These are phyloP conservation scores for Elongisporangium prolatum DNA, from an alignment of 352 stramenopile genomes.

Conservation along the genomic window DNA sequence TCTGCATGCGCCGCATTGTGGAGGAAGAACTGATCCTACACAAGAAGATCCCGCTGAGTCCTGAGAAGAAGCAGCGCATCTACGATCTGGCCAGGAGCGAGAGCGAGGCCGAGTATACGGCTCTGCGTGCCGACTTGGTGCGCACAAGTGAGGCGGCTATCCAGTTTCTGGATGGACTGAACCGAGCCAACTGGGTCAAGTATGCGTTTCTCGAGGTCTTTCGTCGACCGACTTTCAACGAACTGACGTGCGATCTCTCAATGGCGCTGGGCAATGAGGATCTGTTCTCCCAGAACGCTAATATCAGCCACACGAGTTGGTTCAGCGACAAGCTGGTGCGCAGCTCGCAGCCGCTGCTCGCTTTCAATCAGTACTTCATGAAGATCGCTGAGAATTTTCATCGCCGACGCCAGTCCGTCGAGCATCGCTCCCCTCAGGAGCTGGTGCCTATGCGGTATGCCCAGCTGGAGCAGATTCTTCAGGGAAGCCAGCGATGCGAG, in stretches of 20 bases:
- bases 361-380: constrained; percentile 72
- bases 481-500: constrained; percentile 74
- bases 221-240: constrained; percentile 65
- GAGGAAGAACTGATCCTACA: constrained; percentile 58
- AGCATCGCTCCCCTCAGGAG: constrained; percentile 43
- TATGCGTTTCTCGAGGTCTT: constrained; percentile 69
- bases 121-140: constrained; percentile 41
- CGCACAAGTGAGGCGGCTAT: constrained; percentile 49
- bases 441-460: constrained; percentile 58
- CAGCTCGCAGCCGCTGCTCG: constrained; percentile 56
- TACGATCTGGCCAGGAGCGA: constrained; percentile 67
- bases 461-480: constrained; percentile 64
- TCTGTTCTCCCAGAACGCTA: constrained; percentile 33
- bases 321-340: constrained; percentile 55
- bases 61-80: constrained; percentile 62
- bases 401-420: constrained; percentile 47
- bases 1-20: constrained; percentile 67
- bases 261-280: constrained; percentile 38
- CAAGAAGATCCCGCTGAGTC: constrained; percentile 58
- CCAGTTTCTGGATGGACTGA: constrained; percentile 51
- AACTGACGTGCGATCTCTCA: constrained; percentile 61
- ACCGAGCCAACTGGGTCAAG: constrained; percentile 65
- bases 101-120: constrained; percentile 66
- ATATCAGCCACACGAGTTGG: constrained; percentile 36
- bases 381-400: constrained; percentile 73